Percentiles rank a stretch among this genome's conserved stretches.
phyloP scores from a whole-genome alignment of 345 rosid species.

The Leavenworthia alabamica region DNA sequence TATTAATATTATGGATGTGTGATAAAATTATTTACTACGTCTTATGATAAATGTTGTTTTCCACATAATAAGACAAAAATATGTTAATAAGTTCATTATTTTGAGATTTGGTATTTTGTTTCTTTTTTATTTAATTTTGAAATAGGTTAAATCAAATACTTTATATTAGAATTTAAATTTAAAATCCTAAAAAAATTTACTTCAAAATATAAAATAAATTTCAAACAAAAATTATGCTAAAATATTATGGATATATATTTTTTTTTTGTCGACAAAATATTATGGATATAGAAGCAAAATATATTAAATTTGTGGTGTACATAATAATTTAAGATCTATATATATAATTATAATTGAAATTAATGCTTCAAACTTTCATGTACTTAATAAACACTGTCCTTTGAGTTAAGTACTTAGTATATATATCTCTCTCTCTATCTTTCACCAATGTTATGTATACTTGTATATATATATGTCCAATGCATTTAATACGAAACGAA shows the following conservation, averaged over 20 bases:
- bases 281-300: not conserved
- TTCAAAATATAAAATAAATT: not conserved
- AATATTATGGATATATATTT: not conserved
- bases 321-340: not conserved
- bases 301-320: not conserved
- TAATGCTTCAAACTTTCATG: conserved; percentile 28
- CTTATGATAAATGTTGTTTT: not conserved
- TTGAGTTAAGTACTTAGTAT: conserved; percentile 18
- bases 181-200: not conserved
- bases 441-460: not conserved
- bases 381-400: conserved; percentile 21
- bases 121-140: not conserved
- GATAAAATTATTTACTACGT: not conserved
- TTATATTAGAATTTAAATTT: not conserved
- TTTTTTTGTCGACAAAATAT: too few species aligned
- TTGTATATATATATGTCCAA: not conserved
- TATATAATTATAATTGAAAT: not conserved
- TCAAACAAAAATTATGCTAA: not conserved
- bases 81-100: not conserved
- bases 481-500: conserved; percentile 11
- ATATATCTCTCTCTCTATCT: conserved; percentile 10
- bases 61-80: not conserved
- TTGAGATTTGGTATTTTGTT: not conserved
- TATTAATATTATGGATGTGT: not conserved
- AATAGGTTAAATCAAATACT: not conserved